Evolutionary conservation across 352 stramenopile species (phyloP), one percentile per base, ranked within the genome.

Genomic region (Phytophthora fragariaefolia): DNA sequence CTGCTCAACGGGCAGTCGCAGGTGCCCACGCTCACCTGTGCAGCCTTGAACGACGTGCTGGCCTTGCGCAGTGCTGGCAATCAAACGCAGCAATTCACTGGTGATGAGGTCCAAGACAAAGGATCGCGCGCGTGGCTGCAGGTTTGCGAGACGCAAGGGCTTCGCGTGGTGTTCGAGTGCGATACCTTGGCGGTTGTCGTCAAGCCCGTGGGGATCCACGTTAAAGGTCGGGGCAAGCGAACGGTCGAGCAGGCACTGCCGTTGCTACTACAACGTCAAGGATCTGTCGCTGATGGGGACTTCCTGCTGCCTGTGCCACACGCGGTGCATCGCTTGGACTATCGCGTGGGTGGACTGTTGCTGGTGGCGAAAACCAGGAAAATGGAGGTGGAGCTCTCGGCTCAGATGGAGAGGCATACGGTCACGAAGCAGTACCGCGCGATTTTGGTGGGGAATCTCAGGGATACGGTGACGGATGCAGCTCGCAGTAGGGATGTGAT

Each of bases 131-230:
- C 50, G 13, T 91, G 82, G 80, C 48, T 81, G 4, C 51, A 50
- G 22, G 59, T 76, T 32, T 90, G 79, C 46, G 52, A 61, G 49
- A 77, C 71, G 15, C 82, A 89, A 71, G 82, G 82, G 8, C 70
- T 91, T 28, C 82, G 82, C 2, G 7, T 85, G 27, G 80, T 85
- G 8, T 91, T 79, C 32, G 82, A 91, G 38, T 64, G 58, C 63
- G 67, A 64, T 23, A 63, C n/a, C 9, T 48, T 86, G 22, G 82
- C 82, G 10, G 68, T 89, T 32, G 57, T 91, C 26, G 69, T 85
- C 34, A 91, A 91, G 27, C 82, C 82, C 52, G 79, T 74, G 18
- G 80, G 82, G 8, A 75, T 91, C 23, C 80, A 91, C 43, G 82
- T 89, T 7, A 91, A 88, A 73, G 80, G 80, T 55, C 64, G 82